Percentiles rank a stretch among this genome's conserved stretches.
phyloP scores from a whole-genome alignment of 495 filamentous ascomycete species.

The Geopyxis carbonaria region DNA sequence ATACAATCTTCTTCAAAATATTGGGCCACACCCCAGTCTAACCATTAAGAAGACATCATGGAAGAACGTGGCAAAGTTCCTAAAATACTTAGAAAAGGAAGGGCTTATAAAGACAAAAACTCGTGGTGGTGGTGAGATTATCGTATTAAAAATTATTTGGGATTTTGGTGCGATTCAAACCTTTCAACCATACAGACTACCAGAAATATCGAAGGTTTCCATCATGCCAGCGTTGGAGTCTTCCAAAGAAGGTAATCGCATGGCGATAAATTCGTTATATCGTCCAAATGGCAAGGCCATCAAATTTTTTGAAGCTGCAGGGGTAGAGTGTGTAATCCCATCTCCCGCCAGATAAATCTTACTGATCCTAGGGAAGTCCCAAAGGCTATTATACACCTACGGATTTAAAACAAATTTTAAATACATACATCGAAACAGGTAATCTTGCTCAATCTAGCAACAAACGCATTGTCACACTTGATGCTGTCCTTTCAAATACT shows the following conservation, averaged over 20 bases:
- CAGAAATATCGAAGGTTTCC: constrained; percentile 27
- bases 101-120: constrained; percentile 48
- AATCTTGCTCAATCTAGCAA: constrained; percentile 36
- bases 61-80: constrained; percentile 59
- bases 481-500: constrained; percentile 45
- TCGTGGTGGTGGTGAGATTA: constrained; percentile 45
- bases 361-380: constrained; percentile 12
- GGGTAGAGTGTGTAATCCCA: constrained; percentile 8
- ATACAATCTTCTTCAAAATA: constrained; percentile 20
- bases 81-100: constrained; percentile 52
- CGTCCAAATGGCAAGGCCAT: constrained; percentile 17
- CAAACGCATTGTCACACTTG: constrained; percentile 45
- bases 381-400: constrained; percentile 37
- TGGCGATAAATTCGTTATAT: constrained; percentile 8
- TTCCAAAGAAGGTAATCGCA: not conserved
- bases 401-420: constrained; percentile 30
- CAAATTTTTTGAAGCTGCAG: constrained; percentile 12
- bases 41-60: constrained; percentile 61
- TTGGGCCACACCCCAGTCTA: constrained; percentile 37
- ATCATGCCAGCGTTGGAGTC: not conserved
- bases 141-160: constrained; percentile 53
- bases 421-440: constrained; percentile 34
- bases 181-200: constrained; percentile 49
- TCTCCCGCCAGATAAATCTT: not conserved
- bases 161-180: constrained; percentile 34